Evolutionary conservation across 2,329 filamentous ascomycete genomes (phyloP).

Genomic region (Macrophomina tecta): DNA sequence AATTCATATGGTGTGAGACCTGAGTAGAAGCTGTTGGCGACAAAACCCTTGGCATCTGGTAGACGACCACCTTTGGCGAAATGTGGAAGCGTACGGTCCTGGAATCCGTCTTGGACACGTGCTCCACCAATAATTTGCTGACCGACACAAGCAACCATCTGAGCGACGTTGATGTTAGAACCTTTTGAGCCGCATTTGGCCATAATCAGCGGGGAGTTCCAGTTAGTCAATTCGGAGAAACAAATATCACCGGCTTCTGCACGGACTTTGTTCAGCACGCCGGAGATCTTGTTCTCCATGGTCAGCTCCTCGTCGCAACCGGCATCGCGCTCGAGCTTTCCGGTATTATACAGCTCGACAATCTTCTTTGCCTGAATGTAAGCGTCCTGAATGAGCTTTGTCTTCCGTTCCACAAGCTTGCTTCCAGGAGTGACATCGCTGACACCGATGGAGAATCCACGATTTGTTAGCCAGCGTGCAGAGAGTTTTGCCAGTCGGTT

Average conservation of each 20-base stretch:
- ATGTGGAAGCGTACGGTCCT: slow-evolving; percentile 91
- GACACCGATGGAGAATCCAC: slow-evolving; percentile 95
- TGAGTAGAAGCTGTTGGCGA: slow-evolving; percentile 95
- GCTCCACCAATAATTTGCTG: slow-evolving; percentile 96
- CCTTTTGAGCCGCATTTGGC: slow-evolving; percentile 97
- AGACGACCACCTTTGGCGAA: slow-evolving; percentile 92
- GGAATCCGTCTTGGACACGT: slow-evolving; percentile 94
- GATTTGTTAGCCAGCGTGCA: slow-evolving; percentile 84
- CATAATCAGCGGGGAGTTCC: slow-evolving; percentile 95
- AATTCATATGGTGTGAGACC: slow-evolving; percentile 91
- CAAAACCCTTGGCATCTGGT: slow-evolving; percentile 95
- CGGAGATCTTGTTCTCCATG: slow-evolving; percentile 87
- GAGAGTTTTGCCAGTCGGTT: slow-evolving; percentile 91
- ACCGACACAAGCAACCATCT: slow-evolving; percentile 97
- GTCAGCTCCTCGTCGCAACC: slow-evolving; percentile 93
- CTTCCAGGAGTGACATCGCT: slow-evolving; percentile 88
- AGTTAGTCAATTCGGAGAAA: slow-evolving; percentile 85
- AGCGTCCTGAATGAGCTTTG: slow-evolving; percentile 75
- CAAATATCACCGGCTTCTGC: slow-evolving; percentile 89
- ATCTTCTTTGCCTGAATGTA: slow-evolving; percentile 83
- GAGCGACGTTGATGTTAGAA: slow-evolving; percentile 96
- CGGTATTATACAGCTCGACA: slow-evolving; percentile 79
- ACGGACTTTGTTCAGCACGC: slow-evolving; percentile 89
- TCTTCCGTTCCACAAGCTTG: slow-evolving; percentile 73
- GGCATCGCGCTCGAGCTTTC: slow-evolving; percentile 82